Conservation (phyloP, 169 alveolate species). For the Plasmodium malariae region DNA sequence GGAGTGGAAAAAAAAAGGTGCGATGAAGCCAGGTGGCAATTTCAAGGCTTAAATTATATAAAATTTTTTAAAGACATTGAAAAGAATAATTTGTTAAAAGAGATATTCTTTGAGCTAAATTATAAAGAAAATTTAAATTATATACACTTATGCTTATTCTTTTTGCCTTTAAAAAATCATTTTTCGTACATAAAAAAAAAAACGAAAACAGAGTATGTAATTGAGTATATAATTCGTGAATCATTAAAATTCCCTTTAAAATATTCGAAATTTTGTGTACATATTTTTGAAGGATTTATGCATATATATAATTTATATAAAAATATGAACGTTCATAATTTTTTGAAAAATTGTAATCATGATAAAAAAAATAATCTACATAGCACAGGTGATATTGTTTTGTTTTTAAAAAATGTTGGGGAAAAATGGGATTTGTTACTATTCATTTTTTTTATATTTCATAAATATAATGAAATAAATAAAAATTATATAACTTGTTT, state of each 20-base stretch:
- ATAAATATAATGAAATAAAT: slow-evolving; percentile 65
- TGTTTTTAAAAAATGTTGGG: slow-evolving; percentile 68
- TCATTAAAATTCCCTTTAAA: slow-evolving; percentile 70
- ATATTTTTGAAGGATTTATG: slow-evolving; percentile 48
- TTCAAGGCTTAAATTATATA: slow-evolving; percentile 49
- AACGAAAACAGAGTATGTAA: slow-evolving; percentile 44
- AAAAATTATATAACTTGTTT: slow-evolving; percentile 17
- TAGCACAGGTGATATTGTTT: slow-evolving; percentile 40
- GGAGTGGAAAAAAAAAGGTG: neutral
- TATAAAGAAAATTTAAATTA: slow-evolving; percentile 36
- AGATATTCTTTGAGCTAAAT: slow-evolving; percentile 18
- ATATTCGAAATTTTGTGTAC: slow-evolving; percentile 65
- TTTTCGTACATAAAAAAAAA: slow-evolving; percentile 32
- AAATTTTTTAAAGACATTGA: slow-evolving; percentile 62
- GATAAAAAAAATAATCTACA: slow-evolving; percentile 24
- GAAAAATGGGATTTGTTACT: slow-evolving; percentile 64
- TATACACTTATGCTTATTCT: slow-evolving; percentile 42
- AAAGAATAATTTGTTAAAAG: slow-evolving; percentile 34
- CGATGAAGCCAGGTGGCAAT: slow-evolving; percentile 22
- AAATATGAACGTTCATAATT: slow-evolving; percentile 31
- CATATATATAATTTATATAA: slow-evolving; percentile 50
- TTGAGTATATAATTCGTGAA: slow-evolving; percentile 55
- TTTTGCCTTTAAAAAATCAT: slow-evolving; percentile 63
- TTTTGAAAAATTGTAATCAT: slow-evolving; percentile 36
- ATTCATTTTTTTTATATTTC: slow-evolving; percentile 66